Evolutionary conservation across 225 moss, liverwort and hornwort genomes (phyloP).

Genomic region (Ulota crispa): DNA sequence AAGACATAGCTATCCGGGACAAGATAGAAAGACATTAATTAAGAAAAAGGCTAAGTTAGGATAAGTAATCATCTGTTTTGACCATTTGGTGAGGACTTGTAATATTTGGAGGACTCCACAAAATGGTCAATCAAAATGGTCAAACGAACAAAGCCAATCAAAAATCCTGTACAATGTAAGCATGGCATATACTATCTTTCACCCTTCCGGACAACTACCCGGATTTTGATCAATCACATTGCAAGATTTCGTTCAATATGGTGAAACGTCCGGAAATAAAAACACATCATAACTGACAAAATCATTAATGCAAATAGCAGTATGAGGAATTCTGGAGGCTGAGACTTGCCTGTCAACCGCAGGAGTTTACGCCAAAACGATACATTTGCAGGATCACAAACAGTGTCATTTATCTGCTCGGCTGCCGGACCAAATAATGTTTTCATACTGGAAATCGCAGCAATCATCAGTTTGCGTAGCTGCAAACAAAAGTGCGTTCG

Average conservation of each 20-base stretch:
- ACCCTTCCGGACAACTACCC: background rate
- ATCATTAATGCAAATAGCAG: background rate
- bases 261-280: background rate
- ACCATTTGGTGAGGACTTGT: background rate
- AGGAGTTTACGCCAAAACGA: slow-evolving; percentile 70
- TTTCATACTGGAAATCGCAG: slow-evolving; percentile 53
- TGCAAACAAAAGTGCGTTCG: slow-evolving; percentile 39
- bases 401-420: slow-evolving; percentile 44
- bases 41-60: background rate
- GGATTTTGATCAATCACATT: background rate
- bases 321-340: background rate
- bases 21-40: background rate
- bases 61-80: background rate
- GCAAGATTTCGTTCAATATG: no score
- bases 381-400: slow-evolving; percentile 48
- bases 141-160: background rate
- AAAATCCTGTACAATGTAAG: background rate
- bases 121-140: background rate
- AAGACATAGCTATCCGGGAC: background rate
- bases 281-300: background rate
- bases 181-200: background rate
- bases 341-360: slow-evolving; percentile 67
- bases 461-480: slow-evolving; percentile 70
- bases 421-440: slow-evolving; percentile 41
- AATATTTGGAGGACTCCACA: background rate